Evolutionary conservation across 345 rosid species (phyloP), one percentile per base, ranked within the genome.

Genomic region (Toxicodendron radicans): DNA sequence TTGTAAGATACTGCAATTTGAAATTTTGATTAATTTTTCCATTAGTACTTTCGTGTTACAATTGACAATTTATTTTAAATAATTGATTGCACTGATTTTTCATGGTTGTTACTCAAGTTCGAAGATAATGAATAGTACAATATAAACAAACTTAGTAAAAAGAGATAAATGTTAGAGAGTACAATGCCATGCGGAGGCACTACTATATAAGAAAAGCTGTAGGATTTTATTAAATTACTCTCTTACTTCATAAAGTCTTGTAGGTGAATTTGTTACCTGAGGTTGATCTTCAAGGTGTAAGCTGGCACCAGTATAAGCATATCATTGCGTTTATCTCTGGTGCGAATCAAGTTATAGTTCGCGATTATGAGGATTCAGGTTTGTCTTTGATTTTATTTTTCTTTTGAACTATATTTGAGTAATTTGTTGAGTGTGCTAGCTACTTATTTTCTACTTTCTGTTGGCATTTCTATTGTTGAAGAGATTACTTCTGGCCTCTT

Each of bases 351-450:
- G 94, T 95, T 72, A 79, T 80, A 46, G 85, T 95, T 78, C 97
- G 87, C 73, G 99, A 95, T 73, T 95, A 82, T 62, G 99, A 90
- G 77, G 99, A 93, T 78, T 79, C 90, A 68, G 98, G 99, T 93
- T 35, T 65, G 83, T 75, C 56, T 30, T 17, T 78, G 35, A 10
- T 69, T 64, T 17, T 64, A 18, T 27, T 65, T 66, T 54, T 71
- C 14, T 56, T 16, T 11, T 0, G n/a, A 13, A 48, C 35, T 20
- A 21, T 73, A n/a, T 69, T 30, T 35, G 24, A 3, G 54, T 38
- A 24, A n/a, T 8, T 48, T 7, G 17, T 33, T 54, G 46, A 11
- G 35, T 24, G 41, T 16, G 23, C 35, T 52, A 48, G 38, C 32
- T 58, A 5, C 58, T 56, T 74, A 64, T 17, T 9, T 75, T 33